A percentile compares a stretch with the other conserved stretches of the same genome.
These are phyloP conservation scores for Papiliotrema laurentii DNA, from an alignment of 1,284 basidiomycete species.

Conservation along the genomic window DNA sequence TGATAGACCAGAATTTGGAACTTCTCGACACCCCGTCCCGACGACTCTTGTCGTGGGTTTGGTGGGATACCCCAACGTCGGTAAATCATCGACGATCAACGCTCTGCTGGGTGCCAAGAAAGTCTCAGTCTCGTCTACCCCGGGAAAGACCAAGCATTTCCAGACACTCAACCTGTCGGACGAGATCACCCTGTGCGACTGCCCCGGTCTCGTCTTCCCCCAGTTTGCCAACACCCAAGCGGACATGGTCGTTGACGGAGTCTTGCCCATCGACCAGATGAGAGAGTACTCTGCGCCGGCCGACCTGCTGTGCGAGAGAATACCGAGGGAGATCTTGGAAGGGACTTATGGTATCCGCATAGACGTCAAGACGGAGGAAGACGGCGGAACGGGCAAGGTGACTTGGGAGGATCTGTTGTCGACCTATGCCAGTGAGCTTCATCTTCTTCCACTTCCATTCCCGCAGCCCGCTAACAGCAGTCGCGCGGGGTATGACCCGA, in stretches of 20 bases:
- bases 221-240: constrained; percentile 96
- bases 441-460: too few relatives aligned
- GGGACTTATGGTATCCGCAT: constrained; percentile 84
- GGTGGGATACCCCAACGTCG: constrained; percentile 61
- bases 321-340: constrained; percentile 83
- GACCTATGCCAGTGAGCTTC: constrained; percentile 80
- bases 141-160: constrained; percentile 99
- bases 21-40: constrained; percentile 57
- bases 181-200: constrained; percentile 90
- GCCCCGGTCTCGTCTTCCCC: constrained; percentile 96
- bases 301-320: constrained; percentile 70
- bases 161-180: constrained; percentile 93
- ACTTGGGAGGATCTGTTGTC: constrained; percentile 80
- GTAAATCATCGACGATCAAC: constrained; percentile 59
- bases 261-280: constrained; percentile 97
- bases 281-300: constrained; percentile 87
- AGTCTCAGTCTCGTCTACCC: constrained; percentile 94
- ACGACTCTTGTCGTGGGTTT: constrained; percentile 66
- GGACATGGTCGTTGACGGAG: constrained; percentile 93
- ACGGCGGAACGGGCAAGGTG: constrained; percentile 75
- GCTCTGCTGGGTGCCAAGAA: constrained; percentile 68
- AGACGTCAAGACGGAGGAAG: constrained; percentile 63
- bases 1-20: constrained; percentile 59
- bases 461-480: constrained; percentile 48
- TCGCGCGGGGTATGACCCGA: constrained; percentile 88